phyloP scores from a whole-genome alignment of 1,284 basidiomycete species.

The Papiliotrema nemorosa region DNA sequence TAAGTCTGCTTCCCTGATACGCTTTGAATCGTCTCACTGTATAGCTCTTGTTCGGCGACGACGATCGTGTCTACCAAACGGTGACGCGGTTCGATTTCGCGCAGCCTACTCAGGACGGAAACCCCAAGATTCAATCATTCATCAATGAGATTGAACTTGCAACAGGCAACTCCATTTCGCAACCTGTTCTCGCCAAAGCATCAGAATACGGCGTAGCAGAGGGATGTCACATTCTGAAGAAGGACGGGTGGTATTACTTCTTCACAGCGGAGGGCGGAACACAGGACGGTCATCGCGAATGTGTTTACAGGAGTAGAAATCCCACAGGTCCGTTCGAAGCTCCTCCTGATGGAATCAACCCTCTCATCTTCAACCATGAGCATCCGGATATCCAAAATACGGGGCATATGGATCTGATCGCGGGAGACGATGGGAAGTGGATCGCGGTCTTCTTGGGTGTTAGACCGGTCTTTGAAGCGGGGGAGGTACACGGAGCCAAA shows the following conservation, averaged over 20 bases:
- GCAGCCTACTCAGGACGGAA: neutral
- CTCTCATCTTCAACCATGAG: conserved; percentile 20
- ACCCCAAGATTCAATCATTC: neutral
- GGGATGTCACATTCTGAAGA: conserved; percentile 25
- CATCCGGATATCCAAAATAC: conserved; percentile 11
- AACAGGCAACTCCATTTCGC: neutral
- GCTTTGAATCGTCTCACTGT: neutral
- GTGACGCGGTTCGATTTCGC: conserved; percentile 9
- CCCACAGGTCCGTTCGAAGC: conserved; percentile 7
- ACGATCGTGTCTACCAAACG: conserved; percentile 22
- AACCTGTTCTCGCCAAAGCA: neutral
- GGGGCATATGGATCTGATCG: conserved; percentile 28
- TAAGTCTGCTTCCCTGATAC: too few relatives aligned
- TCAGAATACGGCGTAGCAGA: conserved; percentile 17
- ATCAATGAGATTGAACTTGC: conserved; percentile 10
- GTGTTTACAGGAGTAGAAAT: neutral
- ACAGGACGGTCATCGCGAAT: conserved; percentile 5
- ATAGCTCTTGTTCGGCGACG: conserved; percentile 19
- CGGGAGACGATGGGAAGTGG: conserved; percentile 20
- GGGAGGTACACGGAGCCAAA: neutral
- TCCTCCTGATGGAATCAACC: conserved; percentile 7
- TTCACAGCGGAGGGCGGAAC: conserved; percentile 35
- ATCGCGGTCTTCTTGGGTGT: conserved; percentile 20
- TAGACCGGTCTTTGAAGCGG: neutral
- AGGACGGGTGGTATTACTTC: conserved; percentile 25